These are phyloP conservation scores for Exophiala sp. DNA, from an alignment of 2,329 filamentous ascomycete species.

Conservation along the genomic window DNA sequence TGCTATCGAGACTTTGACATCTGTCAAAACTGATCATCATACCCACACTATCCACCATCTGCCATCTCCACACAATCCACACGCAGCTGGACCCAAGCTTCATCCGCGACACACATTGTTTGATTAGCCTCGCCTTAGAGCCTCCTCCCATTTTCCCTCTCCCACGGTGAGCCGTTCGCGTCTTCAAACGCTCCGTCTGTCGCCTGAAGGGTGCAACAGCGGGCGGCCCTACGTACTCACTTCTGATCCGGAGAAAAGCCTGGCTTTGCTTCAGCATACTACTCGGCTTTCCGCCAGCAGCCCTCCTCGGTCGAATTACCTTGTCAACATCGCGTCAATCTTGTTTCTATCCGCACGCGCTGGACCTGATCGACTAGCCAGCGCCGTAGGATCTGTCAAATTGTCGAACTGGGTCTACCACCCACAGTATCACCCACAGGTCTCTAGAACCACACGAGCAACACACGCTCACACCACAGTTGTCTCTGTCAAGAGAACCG, in stretches of 20 bases:
- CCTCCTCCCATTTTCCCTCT: conserved; percentile 5
- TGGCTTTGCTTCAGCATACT: not conserved
- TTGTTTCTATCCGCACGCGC: conserved; percentile 18
- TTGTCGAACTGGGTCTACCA: conserved; percentile 6
- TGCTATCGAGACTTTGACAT: conserved; percentile 3
- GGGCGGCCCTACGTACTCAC: not conserved
- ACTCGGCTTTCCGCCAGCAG: too few species aligned
- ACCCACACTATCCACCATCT: not conserved
- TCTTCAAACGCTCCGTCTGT: conserved; percentile 20
- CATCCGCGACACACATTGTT: conserved; percentile 18
- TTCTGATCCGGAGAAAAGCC: not conserved
- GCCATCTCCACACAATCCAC: conserved; percentile 8
- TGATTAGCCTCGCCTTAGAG: conserved; percentile 17
- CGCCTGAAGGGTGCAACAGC: not conserved
- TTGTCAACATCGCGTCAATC: conserved; percentile 6
- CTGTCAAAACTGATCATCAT: conserved; percentile 10
- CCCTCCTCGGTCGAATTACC: conserved; percentile 8
- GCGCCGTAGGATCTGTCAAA: conserved; percentile 8
- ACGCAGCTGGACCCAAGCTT: not conserved
- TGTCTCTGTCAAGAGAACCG: not conserved
- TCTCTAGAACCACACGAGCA: not conserved
- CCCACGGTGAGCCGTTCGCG: not conserved
- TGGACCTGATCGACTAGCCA: conserved; percentile 3
- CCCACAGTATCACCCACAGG: conserved; percentile 8
- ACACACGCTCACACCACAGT: conserved; percentile 1